Conservation (phyloP, 495 filamentous ascomycete genomes). For the Penicillium pancosmium region DNA sequence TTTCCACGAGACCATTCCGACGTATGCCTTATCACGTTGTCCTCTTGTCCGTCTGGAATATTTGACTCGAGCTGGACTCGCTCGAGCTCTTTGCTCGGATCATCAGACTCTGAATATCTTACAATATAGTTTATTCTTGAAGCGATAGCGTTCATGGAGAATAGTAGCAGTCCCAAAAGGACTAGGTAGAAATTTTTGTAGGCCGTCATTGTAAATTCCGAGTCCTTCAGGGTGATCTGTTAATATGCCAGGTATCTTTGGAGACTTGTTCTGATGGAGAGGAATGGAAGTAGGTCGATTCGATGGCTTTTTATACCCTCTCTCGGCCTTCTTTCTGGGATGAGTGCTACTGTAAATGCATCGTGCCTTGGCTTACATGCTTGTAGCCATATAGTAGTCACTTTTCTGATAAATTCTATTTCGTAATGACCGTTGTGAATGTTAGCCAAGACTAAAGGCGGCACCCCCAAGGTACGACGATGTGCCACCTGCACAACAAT, state of each 20-base stretch:
- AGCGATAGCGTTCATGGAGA: not conserved
- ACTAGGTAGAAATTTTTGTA: not conserved
- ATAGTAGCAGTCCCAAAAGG: not conserved
- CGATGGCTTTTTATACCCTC: not conserved
- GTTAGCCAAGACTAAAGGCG: not conserved
- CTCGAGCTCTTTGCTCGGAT: not conserved
- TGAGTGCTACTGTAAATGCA: not conserved
- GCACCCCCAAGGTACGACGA: not conserved
- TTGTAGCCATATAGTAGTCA: not conserved
- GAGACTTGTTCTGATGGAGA: not conserved
- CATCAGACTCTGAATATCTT: not conserved
- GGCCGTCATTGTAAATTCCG: not conserved
- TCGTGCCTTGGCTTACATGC: not conserved
- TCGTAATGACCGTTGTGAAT: not conserved
- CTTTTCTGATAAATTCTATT: not conserved
- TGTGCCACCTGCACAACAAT: conserved; percentile 13
- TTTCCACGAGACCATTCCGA: not conserved
- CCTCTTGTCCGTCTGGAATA: conserved; percentile 1
- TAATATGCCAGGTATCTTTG: not conserved
- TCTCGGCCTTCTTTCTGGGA: not conserved
- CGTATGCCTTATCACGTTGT: not conserved
- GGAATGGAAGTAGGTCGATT: not conserved
- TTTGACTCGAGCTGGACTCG: not conserved
- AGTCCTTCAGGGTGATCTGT: not conserved
- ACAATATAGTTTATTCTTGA: conserved; percentile 1